Evolutionary conservation across 495 filamentous ascomycete species (phyloP).

Genomic region (Aspergillus wentii): DNA sequence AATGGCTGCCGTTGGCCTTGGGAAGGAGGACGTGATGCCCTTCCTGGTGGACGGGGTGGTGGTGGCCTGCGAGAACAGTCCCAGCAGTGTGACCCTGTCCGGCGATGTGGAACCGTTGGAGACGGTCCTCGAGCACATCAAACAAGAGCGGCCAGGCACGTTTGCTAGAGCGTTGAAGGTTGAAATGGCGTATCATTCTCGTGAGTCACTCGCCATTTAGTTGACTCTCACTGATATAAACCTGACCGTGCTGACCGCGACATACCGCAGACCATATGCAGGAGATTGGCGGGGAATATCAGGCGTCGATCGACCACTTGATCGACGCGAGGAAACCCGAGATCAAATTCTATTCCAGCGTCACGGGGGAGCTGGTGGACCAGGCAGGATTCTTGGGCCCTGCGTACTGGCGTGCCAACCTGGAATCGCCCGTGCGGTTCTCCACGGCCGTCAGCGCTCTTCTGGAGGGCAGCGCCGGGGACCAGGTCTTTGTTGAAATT

Average conservation of each 20-base stretch:
- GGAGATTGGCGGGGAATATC: neutral
- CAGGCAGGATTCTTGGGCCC: slow-evolving; percentile 9
- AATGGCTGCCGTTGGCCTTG: slow-evolving; percentile 17
- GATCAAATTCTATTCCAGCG: slow-evolving; percentile 34
- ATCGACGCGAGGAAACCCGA: slow-evolving; percentile 2
- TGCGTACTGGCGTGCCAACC: slow-evolving; percentile 38
- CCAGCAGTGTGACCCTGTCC: slow-evolving; percentile 33
- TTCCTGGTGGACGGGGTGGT: slow-evolving; percentile 2
- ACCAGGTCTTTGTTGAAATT: slow-evolving; percentile 30
- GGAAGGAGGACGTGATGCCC: slow-evolving; percentile 1
- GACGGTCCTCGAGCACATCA: no score
- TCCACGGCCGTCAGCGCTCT: slow-evolving; percentile 16
- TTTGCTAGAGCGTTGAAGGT: slow-evolving; percentile 23
- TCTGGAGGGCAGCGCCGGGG: slow-evolving; percentile 4
- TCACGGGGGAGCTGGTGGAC: slow-evolving; percentile 12
- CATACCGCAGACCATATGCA: slow-evolving; percentile 10
- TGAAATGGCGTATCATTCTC: no score
- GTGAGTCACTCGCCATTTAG: no score
- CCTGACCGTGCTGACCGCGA: no score
- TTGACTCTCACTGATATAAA: no score
- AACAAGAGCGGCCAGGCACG: no score
- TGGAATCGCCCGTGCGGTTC: slow-evolving; percentile 35
- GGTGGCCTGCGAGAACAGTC: slow-evolving; percentile 38
- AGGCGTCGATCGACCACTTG: slow-evolving; percentile 8
- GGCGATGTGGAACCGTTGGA: slow-evolving; percentile 23